Base-by-base conservation (phyloP, 192 early-diverging fungal genomes). In the Coemansia reversa region DNA sequence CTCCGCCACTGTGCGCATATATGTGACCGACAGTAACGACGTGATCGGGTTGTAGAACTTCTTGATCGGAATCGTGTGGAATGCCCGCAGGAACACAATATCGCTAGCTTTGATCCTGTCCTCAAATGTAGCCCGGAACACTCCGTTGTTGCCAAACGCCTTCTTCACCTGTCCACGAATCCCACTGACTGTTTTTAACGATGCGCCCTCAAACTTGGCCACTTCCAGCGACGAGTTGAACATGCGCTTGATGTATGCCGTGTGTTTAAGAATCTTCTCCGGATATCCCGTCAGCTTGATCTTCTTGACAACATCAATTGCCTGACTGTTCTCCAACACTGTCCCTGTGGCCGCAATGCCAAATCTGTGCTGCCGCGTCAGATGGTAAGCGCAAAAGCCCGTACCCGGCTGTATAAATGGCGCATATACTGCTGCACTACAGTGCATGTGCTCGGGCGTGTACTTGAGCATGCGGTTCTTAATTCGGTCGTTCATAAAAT, bases 361-460 rank as follows among this genome's bases (percentile, higher is more conserved):
- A 88, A 99, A 99, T 48, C 82, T 87, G 73, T 94, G 93, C 52
- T 93, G 85, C n/a, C 72, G 68, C 66, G 66, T 70, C 58, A 77
- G 55, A 45, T 63, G 72, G 62, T 74, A 77, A 9, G 93, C 92
- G 78, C 97, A 99, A 75, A 99, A 98, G 45, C 95, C 95, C 4
- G 97, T 93, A 47, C 95, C 95, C 18, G 95, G 96, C n/a, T 91
- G 85, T 32, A 95, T 92, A 51, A 91, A 89, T n/a, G 97, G 97
- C 12, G 92, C 95, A 70, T 91, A 98, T 62, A 98, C 88, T 0
- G 93, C 92, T 7, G 94, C 97, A 58, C 94, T 75, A 84, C 97
- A 98, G 86, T 99, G 97, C 97, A 99, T 98, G 72, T 99, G 97
- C 79, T 98, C 93, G 16, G 97, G 97, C 8, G 97, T 96, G 76